Conservation (phyloP, 1,139 yeast species). For the Saccharomyces hybrid region DNA sequence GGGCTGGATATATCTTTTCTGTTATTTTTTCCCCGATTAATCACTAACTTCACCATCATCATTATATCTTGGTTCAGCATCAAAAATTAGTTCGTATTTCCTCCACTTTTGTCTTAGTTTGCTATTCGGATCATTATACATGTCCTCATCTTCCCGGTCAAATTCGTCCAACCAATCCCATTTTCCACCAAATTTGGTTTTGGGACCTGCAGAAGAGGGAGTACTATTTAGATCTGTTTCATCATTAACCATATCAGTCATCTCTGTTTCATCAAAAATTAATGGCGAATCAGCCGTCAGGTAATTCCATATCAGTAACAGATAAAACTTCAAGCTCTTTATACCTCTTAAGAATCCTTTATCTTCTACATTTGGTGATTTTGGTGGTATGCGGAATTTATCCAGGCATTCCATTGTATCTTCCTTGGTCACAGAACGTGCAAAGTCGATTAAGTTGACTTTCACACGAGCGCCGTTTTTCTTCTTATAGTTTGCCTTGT, state of each 20-base stretch:
- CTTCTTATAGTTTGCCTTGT: conserved; percentile 9
- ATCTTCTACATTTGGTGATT: conserved; percentile 56
- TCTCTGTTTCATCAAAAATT: conserved; percentile 24
- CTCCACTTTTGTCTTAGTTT: conserved; percentile 31
- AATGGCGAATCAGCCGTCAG: conserved; percentile 35
- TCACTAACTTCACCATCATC: conserved; percentile 30
- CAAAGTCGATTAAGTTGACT: conserved; percentile 86
- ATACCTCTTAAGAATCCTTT: conserved; percentile 81
- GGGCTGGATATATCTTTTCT: neutral
- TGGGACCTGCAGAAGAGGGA: neutral
- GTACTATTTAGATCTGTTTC: conserved; percentile 18
- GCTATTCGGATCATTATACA: conserved; percentile 24
- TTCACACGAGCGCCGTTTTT: conserved; percentile 31
- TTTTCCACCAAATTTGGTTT: conserved; percentile 17
- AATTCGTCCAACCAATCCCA: conserved; percentile 46
- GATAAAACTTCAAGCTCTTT: conserved; percentile 54
- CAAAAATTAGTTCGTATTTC: conserved; percentile 30
- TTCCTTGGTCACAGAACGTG: conserved; percentile 80
- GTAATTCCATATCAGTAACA: conserved; percentile 45
- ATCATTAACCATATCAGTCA: conserved; percentile 25
- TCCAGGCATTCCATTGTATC: conserved; percentile 34
- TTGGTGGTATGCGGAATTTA: conserved; percentile 57
- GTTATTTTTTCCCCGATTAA: conserved; percentile 5
- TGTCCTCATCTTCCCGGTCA: conserved; percentile 35
- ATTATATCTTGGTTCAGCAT: conserved; percentile 29